Conservation (phyloP, 345 rosid species). For the Camelina sativa region DNA sequence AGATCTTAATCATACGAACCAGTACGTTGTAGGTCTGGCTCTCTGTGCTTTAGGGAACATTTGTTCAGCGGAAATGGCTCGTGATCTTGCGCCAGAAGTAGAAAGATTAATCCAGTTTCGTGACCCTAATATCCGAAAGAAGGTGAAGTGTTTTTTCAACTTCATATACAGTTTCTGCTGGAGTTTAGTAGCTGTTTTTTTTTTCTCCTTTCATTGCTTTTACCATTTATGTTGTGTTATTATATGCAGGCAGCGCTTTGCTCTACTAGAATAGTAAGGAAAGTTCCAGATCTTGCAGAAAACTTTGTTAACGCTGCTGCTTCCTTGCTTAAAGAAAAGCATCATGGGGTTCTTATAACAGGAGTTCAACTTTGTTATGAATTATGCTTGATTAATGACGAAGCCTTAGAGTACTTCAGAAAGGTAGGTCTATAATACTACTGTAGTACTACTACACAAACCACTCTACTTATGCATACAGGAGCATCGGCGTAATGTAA, state of each 20-base stretch:
- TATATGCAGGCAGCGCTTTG: constrained; percentile 89
- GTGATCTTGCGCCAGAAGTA: constrained; percentile 99
- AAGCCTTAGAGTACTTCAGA: constrained; percentile 84
- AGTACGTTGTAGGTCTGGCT: constrained; percentile 97
- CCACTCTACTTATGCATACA: constrained; percentile 12
- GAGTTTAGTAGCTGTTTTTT: constrained; percentile 3
- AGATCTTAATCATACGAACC: constrained; percentile 97
- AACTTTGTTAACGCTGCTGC: constrained; percentile 92
- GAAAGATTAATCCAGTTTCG: constrained; percentile 96
- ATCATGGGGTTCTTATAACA: constrained; percentile 96
- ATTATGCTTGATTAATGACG: constrained; percentile 83
- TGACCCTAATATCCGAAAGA: constrained; percentile 98
- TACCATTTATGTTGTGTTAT: constrained; percentile 22
- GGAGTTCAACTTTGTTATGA: constrained; percentile 97
- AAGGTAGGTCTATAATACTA: constrained; percentile 57
- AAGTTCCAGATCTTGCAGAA: constrained; percentile 98
- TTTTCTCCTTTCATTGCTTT: constrained; percentile 34
- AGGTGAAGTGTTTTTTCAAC: constrained; percentile 54
- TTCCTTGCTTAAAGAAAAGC: constrained; percentile 92
- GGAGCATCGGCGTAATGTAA: not conserved
- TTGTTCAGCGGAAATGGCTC: constrained; percentile 99
- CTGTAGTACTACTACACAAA: not conserved
- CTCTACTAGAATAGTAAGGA: constrained; percentile 90
- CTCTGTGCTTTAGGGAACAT: constrained; percentile 99
- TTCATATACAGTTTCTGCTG: constrained; percentile 14